Evolutionary conservation across 1,284 basidiomycete genomes (phyloP).

Genomic region (Irpex sp.): DNA sequence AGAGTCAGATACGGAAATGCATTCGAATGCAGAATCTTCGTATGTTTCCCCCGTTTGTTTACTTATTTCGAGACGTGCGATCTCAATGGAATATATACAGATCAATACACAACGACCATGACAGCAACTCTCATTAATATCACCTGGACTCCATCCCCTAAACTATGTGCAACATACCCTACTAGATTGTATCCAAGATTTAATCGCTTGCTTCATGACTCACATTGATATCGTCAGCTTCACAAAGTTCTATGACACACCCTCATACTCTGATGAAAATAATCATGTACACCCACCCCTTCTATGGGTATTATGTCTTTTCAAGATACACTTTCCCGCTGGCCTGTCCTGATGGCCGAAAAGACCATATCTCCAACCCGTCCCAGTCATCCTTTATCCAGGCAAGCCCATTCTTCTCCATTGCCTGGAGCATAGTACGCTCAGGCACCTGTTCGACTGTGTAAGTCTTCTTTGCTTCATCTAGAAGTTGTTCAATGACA

Average conservation of each 20-base stretch:
- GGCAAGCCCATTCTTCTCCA: slow-evolving; percentile 51
- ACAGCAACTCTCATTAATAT: background rate
- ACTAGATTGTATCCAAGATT: background rate
- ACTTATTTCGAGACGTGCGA: background rate
- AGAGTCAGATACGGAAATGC: slow-evolving; percentile 15
- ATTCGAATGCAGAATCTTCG: background rate
- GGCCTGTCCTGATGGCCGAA: slow-evolving; percentile 18
- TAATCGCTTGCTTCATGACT: background rate
- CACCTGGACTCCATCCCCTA: background rate
- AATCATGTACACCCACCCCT: background rate
- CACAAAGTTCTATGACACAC: background rate
- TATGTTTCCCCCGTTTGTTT: background rate
- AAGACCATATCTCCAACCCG: slow-evolving; percentile 72
- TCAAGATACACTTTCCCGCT: background rate
- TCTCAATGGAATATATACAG: background rate
- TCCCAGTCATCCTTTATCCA: slow-evolving; percentile 76
- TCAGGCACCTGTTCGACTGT: slow-evolving; percentile 54
- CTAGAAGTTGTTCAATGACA: slow-evolving; percentile 58
- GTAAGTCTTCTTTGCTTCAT: slow-evolving; percentile 44
- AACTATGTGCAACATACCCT: background rate
- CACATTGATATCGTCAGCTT: background rate
- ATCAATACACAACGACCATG: background rate
- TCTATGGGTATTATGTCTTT: background rate
- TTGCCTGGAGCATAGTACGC: slow-evolving; percentile 56
- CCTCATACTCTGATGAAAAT: background rate